Percentiles rank a stretch among this genome's conserved stretches.
Evolutionary conservation across 2,329 filamentous ascomycete genomes (phyloP).

Genomic region (Didymosphaeria variabile): DNA sequence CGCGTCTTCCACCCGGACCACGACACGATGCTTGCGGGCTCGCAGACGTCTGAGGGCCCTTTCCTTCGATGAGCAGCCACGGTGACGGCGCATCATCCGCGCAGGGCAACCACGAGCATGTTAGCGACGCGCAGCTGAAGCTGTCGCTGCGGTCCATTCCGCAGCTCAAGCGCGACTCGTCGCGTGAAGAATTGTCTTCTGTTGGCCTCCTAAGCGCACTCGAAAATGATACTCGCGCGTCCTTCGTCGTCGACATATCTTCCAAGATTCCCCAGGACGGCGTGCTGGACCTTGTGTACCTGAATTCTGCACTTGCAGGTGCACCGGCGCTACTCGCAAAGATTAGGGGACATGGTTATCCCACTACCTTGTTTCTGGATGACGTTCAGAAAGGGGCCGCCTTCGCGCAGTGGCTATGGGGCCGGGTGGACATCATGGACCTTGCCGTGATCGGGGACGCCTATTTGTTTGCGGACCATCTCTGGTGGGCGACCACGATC

Average conservation of each 20-base stretch:
- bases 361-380: conserved; percentile 24
- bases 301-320: conserved; percentile 34
- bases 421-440: conserved; percentile 22
- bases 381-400: conserved; percentile 27
- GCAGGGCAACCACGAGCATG: conserved; percentile 15
- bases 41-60: not conserved
- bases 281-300: conserved; percentile 32
- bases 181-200: conserved; percentile 16
- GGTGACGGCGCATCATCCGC: conserved; percentile 2
- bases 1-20: not conserved
- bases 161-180: conserved; percentile 17
- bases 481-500: conserved; percentile 39
- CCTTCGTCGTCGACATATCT: conserved; percentile 31
- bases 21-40: not conserved
- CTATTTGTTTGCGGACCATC: conserved; percentile 36
- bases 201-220: conserved; percentile 33
- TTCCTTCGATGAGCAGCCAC: not conserved
- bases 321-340: conserved; percentile 27
- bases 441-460: conserved; percentile 20
- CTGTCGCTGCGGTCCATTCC: conserved; percentile 20
- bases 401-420: conserved; percentile 41
- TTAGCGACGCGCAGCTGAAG: conserved; percentile 10
- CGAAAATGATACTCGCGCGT: conserved; percentile 34
- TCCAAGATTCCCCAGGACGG: conserved; percentile 16
- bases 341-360: conserved; percentile 28